These are phyloP conservation scores for Acephala macrosclerotiorum DNA, from an alignment of 2,329 filamentous ascomycete genomes.

Conservation along the genomic window DNA sequence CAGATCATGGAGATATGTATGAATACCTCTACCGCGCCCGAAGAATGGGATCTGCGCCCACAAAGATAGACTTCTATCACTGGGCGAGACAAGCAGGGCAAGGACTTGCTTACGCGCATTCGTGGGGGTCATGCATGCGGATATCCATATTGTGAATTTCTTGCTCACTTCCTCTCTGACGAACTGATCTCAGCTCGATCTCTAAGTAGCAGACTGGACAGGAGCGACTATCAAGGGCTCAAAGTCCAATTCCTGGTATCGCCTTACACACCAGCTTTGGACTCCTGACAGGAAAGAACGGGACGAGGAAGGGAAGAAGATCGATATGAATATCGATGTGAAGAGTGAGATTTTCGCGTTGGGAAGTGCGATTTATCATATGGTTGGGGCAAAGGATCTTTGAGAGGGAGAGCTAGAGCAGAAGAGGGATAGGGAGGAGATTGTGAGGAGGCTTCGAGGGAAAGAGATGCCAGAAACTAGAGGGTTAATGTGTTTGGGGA, in stretches of 20 bases:
- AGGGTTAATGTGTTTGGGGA: neutral
- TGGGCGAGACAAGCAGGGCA: neutral
- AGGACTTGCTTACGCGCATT: neutral
- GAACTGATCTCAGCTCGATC: neutral
- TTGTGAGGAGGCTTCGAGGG: neutral
- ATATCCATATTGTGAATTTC: neutral
- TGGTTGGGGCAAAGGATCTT: neutral
- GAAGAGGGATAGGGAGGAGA: conserved; percentile 1
- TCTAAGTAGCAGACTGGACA: neutral
- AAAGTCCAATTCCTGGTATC: neutral
- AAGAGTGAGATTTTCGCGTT: neutral
- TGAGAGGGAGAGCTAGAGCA: neutral
- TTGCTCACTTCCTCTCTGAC: neutral
- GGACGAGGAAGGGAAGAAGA: neutral
- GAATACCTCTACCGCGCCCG: neutral
- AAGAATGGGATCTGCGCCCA: neutral
- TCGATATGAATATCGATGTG: neutral
- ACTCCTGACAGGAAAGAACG: neutral
- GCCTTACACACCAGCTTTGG: neutral
- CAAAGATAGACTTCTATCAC: neutral
- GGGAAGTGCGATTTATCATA: neutral
- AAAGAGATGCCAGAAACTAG: neutral
- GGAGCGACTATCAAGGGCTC: neutral
- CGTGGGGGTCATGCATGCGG: neutral
- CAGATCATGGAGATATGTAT: neutral